Evolutionary conservation across 106 monocot species (phyloP).

Genomic region (Phalaenopsis equestris): DNA sequence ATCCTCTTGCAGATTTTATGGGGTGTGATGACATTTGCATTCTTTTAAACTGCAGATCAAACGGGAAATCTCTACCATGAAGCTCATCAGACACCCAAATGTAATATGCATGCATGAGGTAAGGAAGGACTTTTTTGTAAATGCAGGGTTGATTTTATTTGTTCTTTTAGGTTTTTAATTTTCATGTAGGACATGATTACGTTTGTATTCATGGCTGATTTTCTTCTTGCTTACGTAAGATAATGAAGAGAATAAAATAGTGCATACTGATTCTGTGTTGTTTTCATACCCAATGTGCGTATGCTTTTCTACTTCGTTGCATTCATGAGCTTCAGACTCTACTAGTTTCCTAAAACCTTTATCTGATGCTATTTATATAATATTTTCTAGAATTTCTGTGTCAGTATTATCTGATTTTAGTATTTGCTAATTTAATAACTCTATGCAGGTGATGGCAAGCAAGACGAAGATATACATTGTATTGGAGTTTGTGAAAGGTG

Average conservation of each 20-base stretch:
- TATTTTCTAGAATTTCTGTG: neutral
- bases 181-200: neutral
- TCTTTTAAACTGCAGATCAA: slow-evolving; percentile 50
- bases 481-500: slow-evolving; percentile 78
- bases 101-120: slow-evolving; percentile 81
- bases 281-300: neutral
- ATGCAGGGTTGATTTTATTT: neutral
- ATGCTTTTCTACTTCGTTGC: neutral
- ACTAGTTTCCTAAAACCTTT: neutral
- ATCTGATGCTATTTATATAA: neutral
- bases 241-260: neutral
- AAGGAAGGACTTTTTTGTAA: neutral
- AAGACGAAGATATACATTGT: slow-evolving; percentile 90
- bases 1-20: neutral
- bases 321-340: neutral
- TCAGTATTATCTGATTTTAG: neutral
- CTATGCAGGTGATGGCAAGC: slow-evolving; percentile 85
- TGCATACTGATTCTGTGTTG: neutral
- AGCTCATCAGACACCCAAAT: slow-evolving; percentile 77
- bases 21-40: slow-evolving; percentile 4
- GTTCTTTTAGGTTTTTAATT: neutral
- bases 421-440: neutral
- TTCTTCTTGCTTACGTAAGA: neutral
- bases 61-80: slow-evolving; percentile 90
- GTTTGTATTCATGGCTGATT: neutral